A percentile compares a stretch with the other conserved stretches of the same genome.
These are phyloP conservation scores for Kodamaea suecica DNA, from an alignment of 1,139 yeast species.

Conservation along the genomic window DNA sequence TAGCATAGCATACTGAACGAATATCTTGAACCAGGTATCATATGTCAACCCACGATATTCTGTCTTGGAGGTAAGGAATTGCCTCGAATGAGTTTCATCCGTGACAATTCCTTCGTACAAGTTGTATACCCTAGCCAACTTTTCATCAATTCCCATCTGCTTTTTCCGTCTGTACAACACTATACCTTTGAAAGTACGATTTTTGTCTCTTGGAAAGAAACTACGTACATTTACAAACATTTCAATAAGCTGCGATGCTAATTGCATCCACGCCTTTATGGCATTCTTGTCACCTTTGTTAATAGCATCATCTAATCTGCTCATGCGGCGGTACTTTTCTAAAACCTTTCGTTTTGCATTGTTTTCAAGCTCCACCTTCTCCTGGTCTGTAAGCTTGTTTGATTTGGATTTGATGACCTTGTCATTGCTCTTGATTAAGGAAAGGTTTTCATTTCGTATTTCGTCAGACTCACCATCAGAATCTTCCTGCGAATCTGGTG, in stretches of 20 bases:
- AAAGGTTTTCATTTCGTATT: constrained; percentile 11
- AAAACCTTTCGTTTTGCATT: constrained; percentile 58
- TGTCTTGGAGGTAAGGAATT: constrained; percentile 41
- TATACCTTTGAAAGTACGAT: constrained; percentile 66
- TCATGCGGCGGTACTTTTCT: constrained; percentile 63
- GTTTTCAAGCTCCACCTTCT: constrained; percentile 56
- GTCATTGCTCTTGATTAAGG: constrained; percentile 26
- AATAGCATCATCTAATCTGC: constrained; percentile 54
- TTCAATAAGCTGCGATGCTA: constrained; percentile 79
- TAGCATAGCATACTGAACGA: constrained; percentile 72
- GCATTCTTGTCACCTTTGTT: constrained; percentile 58
- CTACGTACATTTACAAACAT: constrained; percentile 73
- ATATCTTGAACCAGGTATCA: constrained; percentile 80
- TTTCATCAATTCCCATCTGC: constrained; percentile 66
- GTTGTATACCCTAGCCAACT: constrained; percentile 63
- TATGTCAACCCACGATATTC: constrained; percentile 75
- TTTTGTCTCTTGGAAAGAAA: constrained; percentile 75
- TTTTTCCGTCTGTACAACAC: constrained; percentile 59
- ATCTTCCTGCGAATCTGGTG: constrained; percentile 11
- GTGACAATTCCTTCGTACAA: constrained; percentile 60
- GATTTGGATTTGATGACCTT: constrained; percentile 19
- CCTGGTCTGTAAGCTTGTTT: constrained; percentile 49
- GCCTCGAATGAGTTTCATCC: constrained; percentile 33
- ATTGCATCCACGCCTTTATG: constrained; percentile 75
- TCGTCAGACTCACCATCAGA: constrained; percentile 12